Evolutionary conservation across 768 basidiomycete genomes (phyloP), one percentile per base, ranked within the genome.

Genomic region (Mycena amicta): DNA sequence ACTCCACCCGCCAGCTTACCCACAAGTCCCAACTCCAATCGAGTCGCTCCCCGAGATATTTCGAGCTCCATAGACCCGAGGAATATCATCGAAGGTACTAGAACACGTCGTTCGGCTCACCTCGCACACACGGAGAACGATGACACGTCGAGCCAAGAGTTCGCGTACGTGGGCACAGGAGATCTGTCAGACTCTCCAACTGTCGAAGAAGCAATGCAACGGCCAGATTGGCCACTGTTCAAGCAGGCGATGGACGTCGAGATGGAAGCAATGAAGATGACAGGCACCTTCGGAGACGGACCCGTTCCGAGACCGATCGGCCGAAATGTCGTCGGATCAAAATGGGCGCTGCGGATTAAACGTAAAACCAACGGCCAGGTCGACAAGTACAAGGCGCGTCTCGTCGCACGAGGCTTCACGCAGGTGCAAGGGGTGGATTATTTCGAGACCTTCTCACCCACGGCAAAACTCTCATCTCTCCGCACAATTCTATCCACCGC

Each of bases 311-410:
- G 58, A n/a, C 71, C 70, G 0, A 18, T 16, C 6, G 65, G 57
- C 39, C 51, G 61, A 12, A 67, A 65, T 18, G 46, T 63, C 1
- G 65, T 75, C 33, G 67, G 67, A 3, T 63, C 52, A 8, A 55
- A 57, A 41, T 73, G 71, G 71, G 71, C 70, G 1, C 67, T 68
- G 41, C 62, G 61, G 23, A 63, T 71, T 52, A 81, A 80, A 63
- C 64, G 66, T 31, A 68, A 78, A 52, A 59, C 64, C 12, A 47
- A 70, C 27, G 78, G 75, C n/a, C 59, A 56, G 0, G 68, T 78
- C 27, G 53, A 59, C 11, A 57, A 65, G 2, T 70, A 71, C 64
- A 76, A 78, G 59, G 73, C 67, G 0, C 47, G 49, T 6, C 39
- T 57, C n/a, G 40, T 57, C 16, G 51, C 50, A 11, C 27, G 26